phyloP scores from a whole-genome alignment of 257 asterid genomes.

The Solanum bulbocastanum region DNA sequence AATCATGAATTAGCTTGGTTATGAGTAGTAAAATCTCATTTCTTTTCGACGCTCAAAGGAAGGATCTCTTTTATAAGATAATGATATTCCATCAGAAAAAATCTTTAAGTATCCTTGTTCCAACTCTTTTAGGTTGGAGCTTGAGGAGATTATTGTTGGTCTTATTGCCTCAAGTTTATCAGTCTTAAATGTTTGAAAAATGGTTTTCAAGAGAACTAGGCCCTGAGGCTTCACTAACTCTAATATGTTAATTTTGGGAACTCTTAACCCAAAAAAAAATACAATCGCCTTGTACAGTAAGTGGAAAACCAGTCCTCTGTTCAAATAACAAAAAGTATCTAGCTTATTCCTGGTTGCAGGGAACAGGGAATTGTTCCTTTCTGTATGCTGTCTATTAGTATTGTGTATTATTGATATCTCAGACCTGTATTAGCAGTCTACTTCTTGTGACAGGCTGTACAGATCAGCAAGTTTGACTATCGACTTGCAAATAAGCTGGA shows the following conservation, averaged over 20 bases:
- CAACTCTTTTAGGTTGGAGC: not conserved
- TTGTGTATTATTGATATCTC: not conserved
- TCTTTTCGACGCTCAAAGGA: not conserved
- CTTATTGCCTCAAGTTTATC: not conserved
- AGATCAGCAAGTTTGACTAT: constrained; percentile 84
- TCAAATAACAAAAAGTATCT: not conserved
- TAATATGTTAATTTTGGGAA: not conserved
- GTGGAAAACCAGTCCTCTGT: not conserved
- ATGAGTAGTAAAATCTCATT: not conserved
- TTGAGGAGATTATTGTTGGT: not conserved
- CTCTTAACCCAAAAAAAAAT: not conserved
- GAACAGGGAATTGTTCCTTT: not conserved
- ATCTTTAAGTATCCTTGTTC: not conserved
- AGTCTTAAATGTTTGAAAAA: not conserved
- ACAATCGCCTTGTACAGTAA: not conserved
- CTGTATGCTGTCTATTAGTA: not conserved
- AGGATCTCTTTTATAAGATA: not conserved
- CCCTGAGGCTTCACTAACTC: not conserved
- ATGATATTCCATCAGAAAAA: not conserved
- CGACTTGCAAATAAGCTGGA: constrained; percentile 85
- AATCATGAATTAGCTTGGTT: not conserved
- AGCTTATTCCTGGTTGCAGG: not conserved
- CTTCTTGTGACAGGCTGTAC: constrained; percentile 66
- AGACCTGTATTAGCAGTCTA: not conserved
- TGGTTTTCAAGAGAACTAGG: not conserved